Base-by-base conservation (phyloP, 805 yeast genomes). In the Kuraishia hungarica region DNA sequence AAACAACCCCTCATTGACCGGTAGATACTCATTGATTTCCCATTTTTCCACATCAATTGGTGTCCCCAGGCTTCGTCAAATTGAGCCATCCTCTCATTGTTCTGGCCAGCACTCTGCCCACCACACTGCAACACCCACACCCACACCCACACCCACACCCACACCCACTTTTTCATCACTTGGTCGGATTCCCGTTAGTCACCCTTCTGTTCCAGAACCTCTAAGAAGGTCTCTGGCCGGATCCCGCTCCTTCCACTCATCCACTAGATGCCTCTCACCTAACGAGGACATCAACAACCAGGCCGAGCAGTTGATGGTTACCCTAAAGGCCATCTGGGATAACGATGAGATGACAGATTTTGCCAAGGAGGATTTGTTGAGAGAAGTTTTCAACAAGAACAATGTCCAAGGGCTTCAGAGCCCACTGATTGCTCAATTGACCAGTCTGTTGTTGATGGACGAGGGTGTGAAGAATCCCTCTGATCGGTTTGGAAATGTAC, bases 261-360 rank as follows among this genome's bases (percentile, higher is more conserved):
- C 50, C 50, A 4, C 50, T 10, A 5, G 22, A 17, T 23, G 24
- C 22, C 50, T 21, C 50, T 47, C 50, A 4, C 50, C 4, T 5
- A 43, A 43, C 3, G 26, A 21, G 8, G 26, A 47, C 50, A 47
- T 22, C 24, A 47, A 23, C 17, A 47, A 35, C 43, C 43, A 51
- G 29, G 50, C 53, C 11, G 29, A 39, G 17, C 48, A 39, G 28
- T 48, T 39, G n/a, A n/a, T 29, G 23, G 24, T 28, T 1, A 26
- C 35, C 21, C 53, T 51, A 26, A 39, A 39, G 17, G 29, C 50
- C 22, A 51, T 51, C n/a, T 51, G 53, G 53, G 39, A 51, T 7
- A 43, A 39, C 48, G 50, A 39, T 11, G 26, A 51, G 20, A 39
- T 51, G 19, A 23, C 53, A 11, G 53, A 21, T 28, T 22, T 21